Evolutionary conservation across 2,329 filamentous ascomycete genomes (phyloP).

Genomic region (Helicocarpus griseus): DNA sequence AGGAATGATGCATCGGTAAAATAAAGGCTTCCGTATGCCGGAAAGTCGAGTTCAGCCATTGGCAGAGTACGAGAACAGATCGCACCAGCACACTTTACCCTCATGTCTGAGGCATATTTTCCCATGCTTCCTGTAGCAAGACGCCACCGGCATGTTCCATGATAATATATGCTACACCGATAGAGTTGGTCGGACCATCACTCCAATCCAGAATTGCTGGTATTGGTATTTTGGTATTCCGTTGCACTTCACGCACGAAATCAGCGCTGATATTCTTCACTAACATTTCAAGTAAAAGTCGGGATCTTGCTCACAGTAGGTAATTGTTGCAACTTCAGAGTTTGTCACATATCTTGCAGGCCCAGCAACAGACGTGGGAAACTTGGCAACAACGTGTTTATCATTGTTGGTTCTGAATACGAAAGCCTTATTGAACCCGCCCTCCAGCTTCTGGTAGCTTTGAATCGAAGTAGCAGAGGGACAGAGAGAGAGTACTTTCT

Average conservation of each 20-base stretch:
- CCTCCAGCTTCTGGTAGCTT: slow-evolving; percentile 34
- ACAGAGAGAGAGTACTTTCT: slow-evolving; percentile 27
- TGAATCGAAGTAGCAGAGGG: slow-evolving; percentile 25
- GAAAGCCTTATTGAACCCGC: slow-evolving; percentile 37
- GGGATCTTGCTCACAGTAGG: slow-evolving; percentile 25
- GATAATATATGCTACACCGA: slow-evolving; percentile 32
- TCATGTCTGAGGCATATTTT: slow-evolving; percentile 20
- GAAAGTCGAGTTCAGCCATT: slow-evolving; percentile 20
- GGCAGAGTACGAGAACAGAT: slow-evolving; percentile 9
- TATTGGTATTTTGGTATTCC: slow-evolving; percentile 31
- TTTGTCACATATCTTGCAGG: slow-evolving; percentile 21
- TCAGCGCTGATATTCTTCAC: background rate
- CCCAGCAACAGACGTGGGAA: slow-evolving; percentile 33
- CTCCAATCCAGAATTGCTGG: slow-evolving; percentile 36
- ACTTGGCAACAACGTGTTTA: slow-evolving; percentile 29
- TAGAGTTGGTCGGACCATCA: slow-evolving; percentile 24
- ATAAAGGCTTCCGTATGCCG: slow-evolving; percentile 30
- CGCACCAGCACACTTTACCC: slow-evolving; percentile 14
- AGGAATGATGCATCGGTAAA: slow-evolving; percentile 18
- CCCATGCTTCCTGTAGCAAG: slow-evolving; percentile 24
- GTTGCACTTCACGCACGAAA: slow-evolving; percentile 21
- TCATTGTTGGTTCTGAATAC: slow-evolving; percentile 32
- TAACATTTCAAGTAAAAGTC: slow-evolving; percentile 7
- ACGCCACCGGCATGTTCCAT: slow-evolving; percentile 30
- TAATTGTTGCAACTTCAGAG: slow-evolving; percentile 34